Base-by-base conservation (phyloP, 192 early-diverging fungal genomes). In the Coemansia sp. region DNA sequence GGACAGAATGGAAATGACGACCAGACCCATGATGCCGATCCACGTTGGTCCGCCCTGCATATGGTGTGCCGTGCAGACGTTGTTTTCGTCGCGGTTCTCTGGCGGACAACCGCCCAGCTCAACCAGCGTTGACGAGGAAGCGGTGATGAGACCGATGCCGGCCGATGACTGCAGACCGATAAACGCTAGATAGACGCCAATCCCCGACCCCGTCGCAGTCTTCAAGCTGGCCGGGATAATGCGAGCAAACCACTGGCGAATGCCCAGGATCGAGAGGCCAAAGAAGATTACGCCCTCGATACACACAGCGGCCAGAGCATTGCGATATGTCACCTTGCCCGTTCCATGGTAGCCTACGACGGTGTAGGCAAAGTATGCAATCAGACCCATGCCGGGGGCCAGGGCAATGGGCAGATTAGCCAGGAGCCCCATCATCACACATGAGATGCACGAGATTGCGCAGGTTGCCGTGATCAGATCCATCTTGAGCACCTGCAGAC, bases 211-310 rank as follows among this genome's bases (percentile, higher is more conserved):
- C 18, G 86, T 88, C 23, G 88, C 90, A 15, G 87, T 79, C 67
- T 90, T 90, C 61, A 92, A 81, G 50, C 78, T 78, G 53, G 77
- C 71, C 8, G 91, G 89, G 49, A 92, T 88, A 37, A 83, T 57
- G 11, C 85, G 79, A 22, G 89, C 88, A 62, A 92, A 81, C 82
- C 86, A 85, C 72, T 92, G 89, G 39, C 91, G 86, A n/a, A 91
- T 64, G 43, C 90, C 90, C 17, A 93, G 61, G 25, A 89, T 79
- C 11, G 91, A 87, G 22, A 93, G 78, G 17, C 85, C 59, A 54
- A 91, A 81, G 64, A 93, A 93, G 57, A 91, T 80, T 18, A 93
- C 47, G 21, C 91, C 91, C 74, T 93, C 91, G 55, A 93, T 84
- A 55, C 88, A 87, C 55, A 93, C 89, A 3, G 90, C 90, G 11